A percentile compares a stretch with the other conserved stretches of the same genome.
phyloP scores from a whole-genome alignment of 768 basidiomycete species.

The Melanogaster broomeanus region DNA sequence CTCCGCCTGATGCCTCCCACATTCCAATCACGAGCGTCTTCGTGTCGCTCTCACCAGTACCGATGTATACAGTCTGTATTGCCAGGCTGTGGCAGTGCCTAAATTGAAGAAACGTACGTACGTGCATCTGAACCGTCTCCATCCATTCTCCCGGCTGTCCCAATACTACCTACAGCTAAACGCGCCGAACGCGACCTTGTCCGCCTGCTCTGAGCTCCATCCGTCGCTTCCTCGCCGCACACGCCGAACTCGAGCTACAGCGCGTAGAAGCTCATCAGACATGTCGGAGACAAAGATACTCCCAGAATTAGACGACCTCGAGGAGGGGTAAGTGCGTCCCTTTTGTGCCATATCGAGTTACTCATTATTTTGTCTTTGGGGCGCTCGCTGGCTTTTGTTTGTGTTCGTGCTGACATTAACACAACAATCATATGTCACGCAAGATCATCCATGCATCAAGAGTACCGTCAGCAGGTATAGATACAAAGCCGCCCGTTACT shows the following conservation, averaged over 20 bases:
- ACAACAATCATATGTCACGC: too few species aligned
- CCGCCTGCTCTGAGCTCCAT: conserved; percentile 71
- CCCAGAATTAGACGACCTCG: conserved; percentile 47
- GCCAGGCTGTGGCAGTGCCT: conserved; percentile 12
- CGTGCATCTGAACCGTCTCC: background rate
- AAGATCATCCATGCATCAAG: too few species aligned
- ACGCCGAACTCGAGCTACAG: conserved; percentile 65
- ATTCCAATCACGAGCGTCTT: conserved; percentile 20
- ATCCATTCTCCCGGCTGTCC: background rate
- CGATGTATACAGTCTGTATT: conserved; percentile 25
- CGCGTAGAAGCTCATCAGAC: conserved; percentile 68
- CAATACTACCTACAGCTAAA: conserved; percentile 45
- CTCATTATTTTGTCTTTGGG: conserved; percentile 18
- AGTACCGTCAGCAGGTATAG: too few species aligned
- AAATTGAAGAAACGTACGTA: conserved; percentile 53
- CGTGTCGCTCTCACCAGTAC: conserved; percentile 37
- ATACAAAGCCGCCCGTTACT: too few species aligned
- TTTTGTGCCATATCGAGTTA: too few species aligned
- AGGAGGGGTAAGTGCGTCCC: conserved; percentile 60
- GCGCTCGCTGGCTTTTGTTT: conserved; percentile 40
- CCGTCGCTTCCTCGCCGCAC: conserved; percentile 64
- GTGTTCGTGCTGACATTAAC: conserved; percentile 27
- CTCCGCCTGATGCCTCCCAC: background rate
- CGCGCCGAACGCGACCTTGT: conserved; percentile 75
- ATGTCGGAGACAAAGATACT: conserved; percentile 64